These are phyloP conservation scores for Groenewaldozyma tartarivorans DNA, from an alignment of 805 yeast genomes.

Conservation along the genomic window DNA sequence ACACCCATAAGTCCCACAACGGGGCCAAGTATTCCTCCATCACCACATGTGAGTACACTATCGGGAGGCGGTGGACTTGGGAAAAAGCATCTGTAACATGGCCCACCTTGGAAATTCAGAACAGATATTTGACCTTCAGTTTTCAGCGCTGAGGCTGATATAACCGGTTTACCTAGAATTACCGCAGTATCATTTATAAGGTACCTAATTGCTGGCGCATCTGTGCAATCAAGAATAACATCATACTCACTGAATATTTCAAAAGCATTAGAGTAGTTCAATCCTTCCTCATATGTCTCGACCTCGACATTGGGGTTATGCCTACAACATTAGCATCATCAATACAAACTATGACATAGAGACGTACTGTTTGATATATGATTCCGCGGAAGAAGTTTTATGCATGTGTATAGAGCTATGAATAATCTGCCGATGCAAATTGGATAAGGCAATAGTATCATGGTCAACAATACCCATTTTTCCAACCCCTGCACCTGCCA, in stretches of 20 bases:
- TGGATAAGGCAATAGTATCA: conserved; percentile 76
- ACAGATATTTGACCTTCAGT: conserved; percentile 86
- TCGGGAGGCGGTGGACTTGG: conserved; percentile 86
- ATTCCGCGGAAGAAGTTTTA: conserved; percentile 39
- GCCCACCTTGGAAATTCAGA: conserved; percentile 64
- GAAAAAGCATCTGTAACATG: conserved; percentile 90
- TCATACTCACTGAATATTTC: conserved; percentile 58
- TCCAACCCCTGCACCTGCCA: conserved; percentile 86
- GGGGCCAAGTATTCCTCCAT: conserved; percentile 92
- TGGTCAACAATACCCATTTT: conserved; percentile 77
- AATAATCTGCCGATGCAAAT: conserved; percentile 81
- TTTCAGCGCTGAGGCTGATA: conserved; percentile 86
- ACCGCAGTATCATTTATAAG: conserved; percentile 80
- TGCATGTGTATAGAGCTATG: too few relatives aligned
- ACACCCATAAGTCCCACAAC: conserved; percentile 90
- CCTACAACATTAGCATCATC: not conserved
- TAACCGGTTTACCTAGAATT: conserved; percentile 53
- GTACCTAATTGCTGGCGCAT: conserved; percentile 81
- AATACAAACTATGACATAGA: conserved; percentile 50
- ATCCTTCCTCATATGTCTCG: conserved; percentile 40
- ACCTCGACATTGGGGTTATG: conserved; percentile 64
- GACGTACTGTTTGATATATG: conserved; percentile 67
- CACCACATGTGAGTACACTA: conserved; percentile 75
- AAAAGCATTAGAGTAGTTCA: conserved; percentile 51
- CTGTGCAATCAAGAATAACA: conserved; percentile 85